These are phyloP conservation scores for Pseudogymnoascus sp. DNA, from an alignment of 2,329 filamentous ascomycete species.

Conservation along the genomic window DNA sequence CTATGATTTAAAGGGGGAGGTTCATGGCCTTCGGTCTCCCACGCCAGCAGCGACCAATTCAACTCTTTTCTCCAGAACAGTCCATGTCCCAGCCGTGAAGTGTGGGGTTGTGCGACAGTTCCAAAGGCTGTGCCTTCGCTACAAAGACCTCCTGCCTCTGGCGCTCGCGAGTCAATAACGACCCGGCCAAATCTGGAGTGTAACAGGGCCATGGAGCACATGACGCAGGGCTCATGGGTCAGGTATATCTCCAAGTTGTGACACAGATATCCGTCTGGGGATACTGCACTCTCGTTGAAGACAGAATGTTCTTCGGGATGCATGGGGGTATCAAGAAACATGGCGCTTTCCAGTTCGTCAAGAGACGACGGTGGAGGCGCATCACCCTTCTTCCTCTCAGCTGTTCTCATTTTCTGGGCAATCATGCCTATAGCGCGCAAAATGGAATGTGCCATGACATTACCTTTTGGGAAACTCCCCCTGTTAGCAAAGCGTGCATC, in stretches of 20 bases:
- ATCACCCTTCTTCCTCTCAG: slow-evolving; percentile 18
- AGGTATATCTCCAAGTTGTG: slow-evolving; percentile 89
- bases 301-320: slow-evolving; percentile 55
- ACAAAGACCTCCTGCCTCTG: slow-evolving; percentile 70
- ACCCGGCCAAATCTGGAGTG: slow-evolving; percentile 87
- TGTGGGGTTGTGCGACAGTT: slow-evolving; percentile 21
- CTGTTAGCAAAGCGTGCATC: slow-evolving; percentile 63
- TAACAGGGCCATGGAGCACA: slow-evolving; percentile 93
- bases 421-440: slow-evolving; percentile 78
- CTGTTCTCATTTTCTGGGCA: slow-evolving; percentile 44
- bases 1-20: slow-evolving; percentile 1
- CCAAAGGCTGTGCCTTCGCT: slow-evolving; percentile 51
- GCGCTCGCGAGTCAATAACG: slow-evolving; percentile 73
- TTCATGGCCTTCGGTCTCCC: slow-evolving; percentile 40
- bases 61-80: slow-evolving; percentile 67
- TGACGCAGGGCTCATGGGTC: slow-evolving; percentile 91
- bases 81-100: slow-evolving; percentile 53
- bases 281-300: slow-evolving; percentile 55
- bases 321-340: slow-evolving; percentile 61
- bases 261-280: slow-evolving; percentile 80
- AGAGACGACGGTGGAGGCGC: slow-evolving; percentile 5
- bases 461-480: slow-evolving; percentile 45
- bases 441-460: slow-evolving; percentile 70
- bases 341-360: slow-evolving; percentile 41
- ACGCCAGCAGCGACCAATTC: slow-evolving; percentile 78